Evolutionary conservation across 345 rosid genomes (phyloP), one percentile per base, ranked within the genome.

Genomic region (Pelargonium nanum): DNA sequence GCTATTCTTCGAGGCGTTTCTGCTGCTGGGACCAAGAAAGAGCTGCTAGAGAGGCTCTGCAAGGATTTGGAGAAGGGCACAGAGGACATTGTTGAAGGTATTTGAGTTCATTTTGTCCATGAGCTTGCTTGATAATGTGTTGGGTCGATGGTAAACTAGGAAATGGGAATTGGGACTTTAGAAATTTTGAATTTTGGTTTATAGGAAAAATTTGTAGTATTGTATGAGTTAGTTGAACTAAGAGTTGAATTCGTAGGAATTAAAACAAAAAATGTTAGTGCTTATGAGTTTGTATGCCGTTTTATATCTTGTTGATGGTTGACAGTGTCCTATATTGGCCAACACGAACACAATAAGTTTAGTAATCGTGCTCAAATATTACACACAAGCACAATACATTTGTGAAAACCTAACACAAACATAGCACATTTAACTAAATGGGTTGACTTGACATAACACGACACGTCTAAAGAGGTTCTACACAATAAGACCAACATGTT

Each of bases 1-100:
- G 86, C 92, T 30, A 73, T 26, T 65, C 70, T 75, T 64, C 75
- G 72, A 44, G 83, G 90, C 50, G 44, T 88, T 65, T 70, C 77
- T 21, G 5, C 81, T 13, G 61, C 82, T 6, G 96, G 98, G n/a
- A 75, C 83, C 26, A 86, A 85, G 76, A 88, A 80, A 44, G 81
- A 80, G 53, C 70, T 91, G 62, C 68, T 85, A 2, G 81, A 81
- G 63, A 80, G 86, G 75, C 83, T 91, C 26, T 84, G 88, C 34
- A 55, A 67, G 21, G 77, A 58, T 56, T 72, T 56, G 2, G 72
- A 54, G 50, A 72, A 59, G 4, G 71, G 51, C 13, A 58, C 66
- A 22, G 65, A 40, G 26, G 45, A 51, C 25, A 15, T 52, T 57
- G 58, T 65, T 68, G 59, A 58, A 68, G 70, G 83, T 74, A 58